Evolutionary conservation across 108 stramenopile species (phyloP).

Genomic region (Asterionellopsis glacialis): DNA sequence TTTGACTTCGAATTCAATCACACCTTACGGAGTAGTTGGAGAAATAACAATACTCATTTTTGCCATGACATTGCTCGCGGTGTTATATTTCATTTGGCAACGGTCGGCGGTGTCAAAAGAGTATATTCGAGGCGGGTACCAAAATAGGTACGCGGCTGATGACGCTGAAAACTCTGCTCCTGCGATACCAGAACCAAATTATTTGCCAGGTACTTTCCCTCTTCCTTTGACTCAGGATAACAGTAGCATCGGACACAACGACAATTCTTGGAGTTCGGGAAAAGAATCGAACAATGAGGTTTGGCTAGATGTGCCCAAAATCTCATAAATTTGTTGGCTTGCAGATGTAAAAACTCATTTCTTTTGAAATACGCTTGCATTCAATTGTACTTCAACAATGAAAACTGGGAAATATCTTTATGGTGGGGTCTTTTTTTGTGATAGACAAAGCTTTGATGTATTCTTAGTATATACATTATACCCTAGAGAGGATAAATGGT

Average conservation of each 20-base stretch:
- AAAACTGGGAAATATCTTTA: no score
- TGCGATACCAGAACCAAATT: no score
- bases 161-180: no score
- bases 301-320: constrained; percentile 12
- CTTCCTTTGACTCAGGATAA: not conserved
- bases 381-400: not conserved
- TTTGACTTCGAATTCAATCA: not conserved
- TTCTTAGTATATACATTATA: no score
- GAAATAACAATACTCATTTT: not conserved
- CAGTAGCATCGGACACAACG: not conserved
- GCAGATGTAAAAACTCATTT: not conserved
- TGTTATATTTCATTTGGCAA: not conserved
- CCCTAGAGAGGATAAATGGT: no score
- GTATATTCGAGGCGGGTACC: not conserved
- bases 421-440: no score
- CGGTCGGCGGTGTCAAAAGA: not conserved
- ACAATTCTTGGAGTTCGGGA: not conserved
- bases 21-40: constrained; percentile 2
- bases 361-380: not conserved
- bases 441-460: no score
- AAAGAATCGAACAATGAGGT: constrained; percentile 9
- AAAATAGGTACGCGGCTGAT: no score
- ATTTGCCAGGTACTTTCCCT: no score
- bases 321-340: not conserved
- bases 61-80: not conserved